Conservation (phyloP, 306 rosid species). For the Biancaea sappan region DNA sequence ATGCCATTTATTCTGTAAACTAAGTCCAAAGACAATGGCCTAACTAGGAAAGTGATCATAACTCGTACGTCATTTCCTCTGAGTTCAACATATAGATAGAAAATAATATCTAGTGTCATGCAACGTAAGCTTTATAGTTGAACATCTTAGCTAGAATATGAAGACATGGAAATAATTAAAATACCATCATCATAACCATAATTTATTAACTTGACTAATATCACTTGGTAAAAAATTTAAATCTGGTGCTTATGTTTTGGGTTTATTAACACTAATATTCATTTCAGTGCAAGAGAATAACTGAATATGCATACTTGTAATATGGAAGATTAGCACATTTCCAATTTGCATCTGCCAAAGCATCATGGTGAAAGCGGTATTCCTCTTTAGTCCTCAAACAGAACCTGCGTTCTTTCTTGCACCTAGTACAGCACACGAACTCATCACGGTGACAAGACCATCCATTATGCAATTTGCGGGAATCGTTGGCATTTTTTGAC, state of each 20-base stretch:
- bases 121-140: not conserved
- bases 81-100: not conserved
- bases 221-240: not conserved
- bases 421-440: slow-evolving; percentile 71
- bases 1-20: not conserved
- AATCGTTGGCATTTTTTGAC: slow-evolving; percentile 63
- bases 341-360: slow-evolving; percentile 80
- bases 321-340: slow-evolving; percentile 79
- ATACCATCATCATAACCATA: slow-evolving; percentile 21
- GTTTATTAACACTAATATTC: not conserved
- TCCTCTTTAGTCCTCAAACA: slow-evolving; percentile 91
- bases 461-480: slow-evolving; percentile 70
- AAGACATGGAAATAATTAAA: not conserved
- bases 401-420: slow-evolving; percentile 91
- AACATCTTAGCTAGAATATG: slow-evolving; percentile 4
- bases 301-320: slow-evolving; percentile 76
- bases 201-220: not conserved
- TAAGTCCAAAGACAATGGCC: not conserved
- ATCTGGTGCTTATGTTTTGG: not conserved
- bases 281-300: slow-evolving; percentile 2
- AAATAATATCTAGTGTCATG: not conserved
- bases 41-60: not conserved
- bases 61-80: not conserved
- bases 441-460: slow-evolving; percentile 85
- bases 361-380: slow-evolving; percentile 88